These are phyloP conservation scores for Fragilaria radians DNA, from an alignment of 108 stramenopile species.

Conservation along the genomic window DNA sequence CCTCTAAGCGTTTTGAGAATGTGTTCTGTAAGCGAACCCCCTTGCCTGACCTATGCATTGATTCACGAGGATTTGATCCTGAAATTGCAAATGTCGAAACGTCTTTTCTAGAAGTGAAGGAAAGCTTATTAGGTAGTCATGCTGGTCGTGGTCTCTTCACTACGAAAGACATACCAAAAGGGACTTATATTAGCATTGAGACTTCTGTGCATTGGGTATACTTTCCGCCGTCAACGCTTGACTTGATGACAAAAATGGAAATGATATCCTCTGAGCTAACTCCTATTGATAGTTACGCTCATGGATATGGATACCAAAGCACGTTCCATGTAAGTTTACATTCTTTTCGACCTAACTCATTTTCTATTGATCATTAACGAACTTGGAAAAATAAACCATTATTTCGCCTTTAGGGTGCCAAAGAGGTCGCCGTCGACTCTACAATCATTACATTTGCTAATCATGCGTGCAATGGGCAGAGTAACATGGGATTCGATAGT, in stretches of 20 bases:
- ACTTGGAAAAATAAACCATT: slow-evolving; percentile 4
- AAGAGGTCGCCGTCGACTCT: slow-evolving; percentile 10
- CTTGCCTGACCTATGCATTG: not conserved
- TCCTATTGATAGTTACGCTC: slow-evolving; percentile 5
- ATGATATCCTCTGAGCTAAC: not conserved
- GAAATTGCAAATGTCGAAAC: not conserved
- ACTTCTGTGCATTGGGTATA: not conserved
- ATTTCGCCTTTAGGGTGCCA: slow-evolving; percentile 4
- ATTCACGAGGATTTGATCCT: slow-evolving; percentile 14
- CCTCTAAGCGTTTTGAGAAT: slow-evolving; percentile 1
- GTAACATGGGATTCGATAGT: slow-evolving; percentile 5
- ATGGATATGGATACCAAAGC: slow-evolving; percentile 12
- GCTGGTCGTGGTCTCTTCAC: slow-evolving; percentile 24
- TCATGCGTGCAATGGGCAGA: slow-evolving; percentile 7
- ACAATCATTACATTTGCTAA: slow-evolving; percentile 6
- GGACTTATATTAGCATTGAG: slow-evolving; percentile 14
- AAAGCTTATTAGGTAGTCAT: slow-evolving; percentile 6
- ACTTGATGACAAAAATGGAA: not conserved
- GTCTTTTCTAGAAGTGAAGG: slow-evolving; percentile 2
- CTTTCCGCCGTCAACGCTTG: not conserved
- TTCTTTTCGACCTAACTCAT: too few relatives aligned
- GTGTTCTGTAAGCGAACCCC: slow-evolving; percentile 8
- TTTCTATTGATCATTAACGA: too few relatives aligned
- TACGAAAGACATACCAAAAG: slow-evolving; percentile 16
- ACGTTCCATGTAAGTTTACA: slow-evolving; percentile 3